phyloP scores from a whole-genome alignment of 2,329 filamentous ascomycete species.

The Ilyonectria robusta region DNA sequence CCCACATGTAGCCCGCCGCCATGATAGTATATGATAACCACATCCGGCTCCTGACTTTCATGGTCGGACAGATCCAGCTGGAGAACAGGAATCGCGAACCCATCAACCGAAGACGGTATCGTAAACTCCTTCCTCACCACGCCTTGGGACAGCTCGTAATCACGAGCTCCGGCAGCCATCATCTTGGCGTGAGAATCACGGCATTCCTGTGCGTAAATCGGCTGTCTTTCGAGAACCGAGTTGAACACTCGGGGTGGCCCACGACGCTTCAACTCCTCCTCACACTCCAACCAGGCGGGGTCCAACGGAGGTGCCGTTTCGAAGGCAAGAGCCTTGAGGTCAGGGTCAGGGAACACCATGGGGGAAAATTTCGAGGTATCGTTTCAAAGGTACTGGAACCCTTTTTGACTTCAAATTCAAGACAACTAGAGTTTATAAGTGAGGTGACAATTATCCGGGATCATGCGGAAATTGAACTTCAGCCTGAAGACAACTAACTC shows the following conservation, averaged over 20 bases:
- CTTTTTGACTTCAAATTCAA: neutral
- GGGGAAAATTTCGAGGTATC: neutral
- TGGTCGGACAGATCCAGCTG: constrained; percentile 47
- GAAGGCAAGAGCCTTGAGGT: constrained; percentile 47
- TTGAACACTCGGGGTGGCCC: constrained; percentile 40
- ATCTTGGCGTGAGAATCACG: constrained; percentile 54
- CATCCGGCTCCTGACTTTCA: constrained; percentile 30
- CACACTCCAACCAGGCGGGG: constrained; percentile 57
- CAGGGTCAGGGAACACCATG: constrained; percentile 38
- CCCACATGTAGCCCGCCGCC: constrained; percentile 64
- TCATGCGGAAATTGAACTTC: neutral
- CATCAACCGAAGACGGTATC: constrained; percentile 52
- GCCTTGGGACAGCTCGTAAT: constrained; percentile 54
- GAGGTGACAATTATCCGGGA: constrained; percentile 6
- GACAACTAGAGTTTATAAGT: neutral
- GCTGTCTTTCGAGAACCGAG: constrained; percentile 52
- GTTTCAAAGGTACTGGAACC: neutral
- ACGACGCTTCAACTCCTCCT: constrained; percentile 46
- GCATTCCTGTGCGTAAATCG: constrained; percentile 58
- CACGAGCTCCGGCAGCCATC: constrained; percentile 53
- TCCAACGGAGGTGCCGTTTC: constrained; percentile 55
- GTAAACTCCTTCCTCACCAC: constrained; percentile 49
- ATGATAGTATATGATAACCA: constrained; percentile 62
- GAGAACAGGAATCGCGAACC: constrained; percentile 54
- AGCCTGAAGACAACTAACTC: constrained; percentile 7